Evolutionary conservation across 108 stramenopile species (phyloP), one percentile per base, ranked within the genome.

Genomic region (Stephanodiscus triporus): DNA sequence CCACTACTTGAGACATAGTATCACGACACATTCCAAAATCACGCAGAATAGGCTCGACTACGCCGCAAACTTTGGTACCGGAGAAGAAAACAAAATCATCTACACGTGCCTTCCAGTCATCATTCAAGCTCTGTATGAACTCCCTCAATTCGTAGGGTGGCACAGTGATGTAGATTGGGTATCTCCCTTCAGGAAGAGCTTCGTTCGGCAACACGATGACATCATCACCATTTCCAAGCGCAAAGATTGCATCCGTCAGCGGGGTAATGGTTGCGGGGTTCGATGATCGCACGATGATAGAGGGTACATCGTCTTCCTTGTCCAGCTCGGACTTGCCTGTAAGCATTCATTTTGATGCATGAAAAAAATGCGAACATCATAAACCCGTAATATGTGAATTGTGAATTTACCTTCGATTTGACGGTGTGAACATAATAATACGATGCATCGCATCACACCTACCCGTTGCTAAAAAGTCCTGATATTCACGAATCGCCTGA

Each of bases 71-170:
- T 53, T 81, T 76, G 19, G 90, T 88, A 38, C 93, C 93, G 0
- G 84, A 83, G 84, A 94, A 88, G 73, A 94, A 94, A 8, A 88
- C 80, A 66, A 94, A 90, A 72, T 94, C 89, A 9, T 88, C 86
- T 1, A 65, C 59, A 1, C 84, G 77, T 4, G 69, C 72, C 48
- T 81, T 80, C 75, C 85, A 89, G 11, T 71, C 75, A 2, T 82
- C 87, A 40, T 77, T 63, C 38, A 94, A 68, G 55, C 84, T 90
- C 26, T 70, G 68, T 43, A 94, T 61, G 63, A 94, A 91, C 24
- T 78, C 63, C 54, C 70, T 71, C 17, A 94, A 51, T 49, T 90
- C 74, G 36, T 79, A 82, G 0, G 93, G 89, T 22, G 89, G 89
- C 5, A 94, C 42, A 20, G 85, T 81, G 30, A 94, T 81, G 66